Conservation (phyloP, 306 rosid species). For the Gynostemma pentaphyllum region DNA sequence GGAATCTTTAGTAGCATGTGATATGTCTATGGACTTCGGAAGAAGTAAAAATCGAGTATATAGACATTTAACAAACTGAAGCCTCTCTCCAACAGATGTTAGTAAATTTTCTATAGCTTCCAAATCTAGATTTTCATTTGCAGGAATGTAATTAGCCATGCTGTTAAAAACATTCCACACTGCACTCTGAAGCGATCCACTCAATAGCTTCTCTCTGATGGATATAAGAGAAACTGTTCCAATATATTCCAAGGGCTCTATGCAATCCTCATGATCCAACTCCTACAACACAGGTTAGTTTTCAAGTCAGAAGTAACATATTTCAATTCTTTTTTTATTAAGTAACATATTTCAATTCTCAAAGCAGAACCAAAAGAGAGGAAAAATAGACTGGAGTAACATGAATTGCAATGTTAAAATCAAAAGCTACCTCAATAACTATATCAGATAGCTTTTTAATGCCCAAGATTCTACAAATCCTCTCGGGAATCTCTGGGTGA, state of each 20-base stretch:
- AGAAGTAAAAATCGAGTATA: constrained; percentile 68
- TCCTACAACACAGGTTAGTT: constrained; percentile 48
- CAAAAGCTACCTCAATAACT: constrained; percentile 64
- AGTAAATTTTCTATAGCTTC: constrained; percentile 32
- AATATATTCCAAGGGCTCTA: constrained; percentile 43
- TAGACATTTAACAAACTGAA: constrained; percentile 72
- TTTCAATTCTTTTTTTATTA: too few relatives aligned
- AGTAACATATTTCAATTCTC: constrained; percentile 8
- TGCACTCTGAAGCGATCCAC: constrained; percentile 72
- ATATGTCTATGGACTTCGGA: constrained; percentile 68
- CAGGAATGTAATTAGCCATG: constrained; percentile 57
- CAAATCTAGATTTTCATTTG: constrained; percentile 32
- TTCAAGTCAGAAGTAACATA: constrained; percentile 17
- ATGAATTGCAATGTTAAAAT: constrained; percentile 14
- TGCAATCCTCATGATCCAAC: constrained; percentile 48
- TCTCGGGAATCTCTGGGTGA: constrained; percentile 85
- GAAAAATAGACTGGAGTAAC: background rate
- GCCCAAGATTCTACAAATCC: constrained; percentile 55
- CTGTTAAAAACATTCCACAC: constrained; percentile 68
- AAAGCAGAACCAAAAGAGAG: background rate
- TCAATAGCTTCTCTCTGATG: constrained; percentile 58
- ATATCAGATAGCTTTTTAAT: constrained; percentile 70
- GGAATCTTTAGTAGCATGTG: constrained; percentile 46
- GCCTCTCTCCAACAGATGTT: constrained; percentile 57
- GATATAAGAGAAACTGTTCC: constrained; percentile 40